Percentiles rank a stretch among this genome's conserved stretches.
These are phyloP conservation scores for Adansonia digitata DNA, from an alignment of 345 rosid genomes.

Conservation along the genomic window DNA sequence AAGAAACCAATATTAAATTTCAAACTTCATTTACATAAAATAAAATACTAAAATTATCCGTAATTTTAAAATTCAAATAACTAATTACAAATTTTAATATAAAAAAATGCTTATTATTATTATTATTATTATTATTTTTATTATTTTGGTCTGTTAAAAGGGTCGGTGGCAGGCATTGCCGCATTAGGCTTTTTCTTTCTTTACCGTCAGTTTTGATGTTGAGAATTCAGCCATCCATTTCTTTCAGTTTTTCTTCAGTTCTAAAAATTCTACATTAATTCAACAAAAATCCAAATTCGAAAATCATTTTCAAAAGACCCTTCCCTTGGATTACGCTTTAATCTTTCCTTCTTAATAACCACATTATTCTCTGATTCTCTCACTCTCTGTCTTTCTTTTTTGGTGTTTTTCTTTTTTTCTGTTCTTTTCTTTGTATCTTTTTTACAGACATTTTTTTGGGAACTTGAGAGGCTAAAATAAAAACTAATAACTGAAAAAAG, in stretches of 20 bases:
- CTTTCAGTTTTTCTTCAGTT: background rate
- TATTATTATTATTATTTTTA: too few relatives aligned
- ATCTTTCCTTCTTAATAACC: constrained; percentile 12
- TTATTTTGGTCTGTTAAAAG: too few relatives aligned
- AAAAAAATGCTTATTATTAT: too few relatives aligned
- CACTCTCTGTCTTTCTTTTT: background rate
- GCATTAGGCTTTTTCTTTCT: background rate
- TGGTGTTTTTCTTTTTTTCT: background rate
- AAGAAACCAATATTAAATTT: too few relatives aligned
- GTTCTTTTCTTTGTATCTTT: background rate
- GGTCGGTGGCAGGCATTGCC: background rate
- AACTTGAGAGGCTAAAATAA: background rate
- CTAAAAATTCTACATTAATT: background rate
- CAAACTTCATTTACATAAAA: too few relatives aligned
- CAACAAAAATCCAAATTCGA: constrained; percentile 5
- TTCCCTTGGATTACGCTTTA: constrained; percentile 8
- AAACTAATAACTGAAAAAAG: background rate
- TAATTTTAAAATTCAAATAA: too few relatives aligned
- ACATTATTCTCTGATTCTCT: background rate
- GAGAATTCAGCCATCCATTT: background rate
- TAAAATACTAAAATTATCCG: too few relatives aligned
- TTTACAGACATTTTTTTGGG: background rate
- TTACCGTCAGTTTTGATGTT: background rate
- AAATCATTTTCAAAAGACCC: background rate
- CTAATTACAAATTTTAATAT: too few relatives aligned